Evolutionary conservation across 2,329 filamentous ascomycete genomes (phyloP).

Genomic region (Hansfordia pulvinata): DNA sequence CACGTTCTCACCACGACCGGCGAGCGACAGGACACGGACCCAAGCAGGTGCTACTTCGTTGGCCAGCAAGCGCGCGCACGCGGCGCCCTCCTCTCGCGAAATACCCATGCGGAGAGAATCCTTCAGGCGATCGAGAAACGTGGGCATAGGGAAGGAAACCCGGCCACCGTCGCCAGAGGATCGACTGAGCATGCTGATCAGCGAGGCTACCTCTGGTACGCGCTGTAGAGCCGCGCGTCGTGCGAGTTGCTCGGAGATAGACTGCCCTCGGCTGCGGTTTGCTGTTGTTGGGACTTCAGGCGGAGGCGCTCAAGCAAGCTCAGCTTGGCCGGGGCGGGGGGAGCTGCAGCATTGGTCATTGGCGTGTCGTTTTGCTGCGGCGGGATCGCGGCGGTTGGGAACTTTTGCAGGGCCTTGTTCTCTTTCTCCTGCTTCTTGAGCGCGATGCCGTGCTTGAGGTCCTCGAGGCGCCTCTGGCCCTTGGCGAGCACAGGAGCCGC

Average conservation of each 20-base stretch:
- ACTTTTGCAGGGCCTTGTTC: too few species aligned
- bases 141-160: slow-evolving; percentile 52
- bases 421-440: slow-evolving; percentile 34
- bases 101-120: slow-evolving; percentile 50
- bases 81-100: slow-evolving; percentile 35
- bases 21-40: slow-evolving; percentile 36
- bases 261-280: slow-evolving; percentile 25
- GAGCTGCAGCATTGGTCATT: too few species aligned
- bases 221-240: slow-evolving; percentile 54
- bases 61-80: slow-evolving; percentile 37
- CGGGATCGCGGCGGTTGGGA: slow-evolving; percentile 16
- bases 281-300: slow-evolving; percentile 47
- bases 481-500: slow-evolving; percentile 46
- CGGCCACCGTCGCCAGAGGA: slow-evolving; percentile 28
- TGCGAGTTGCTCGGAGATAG: slow-evolving; percentile 40
- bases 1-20: slow-evolving; percentile 41
- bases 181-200: slow-evolving; percentile 52
- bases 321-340: slow-evolving; percentile 37
- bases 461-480: slow-evolving; percentile 55
- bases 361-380: slow-evolving; percentile 14
- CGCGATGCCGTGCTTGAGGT: slow-evolving; percentile 50
- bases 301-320: slow-evolving; percentile 65
- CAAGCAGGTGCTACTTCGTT: slow-evolving; percentile 42
- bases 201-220: slow-evolving; percentile 52
- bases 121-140: slow-evolving; percentile 48